Percentiles rank a stretch among this genome's conserved stretches.
phyloP scores from a whole-genome alignment of 2,329 filamentous ascomycete species.

The Hortaea werneckii region DNA sequence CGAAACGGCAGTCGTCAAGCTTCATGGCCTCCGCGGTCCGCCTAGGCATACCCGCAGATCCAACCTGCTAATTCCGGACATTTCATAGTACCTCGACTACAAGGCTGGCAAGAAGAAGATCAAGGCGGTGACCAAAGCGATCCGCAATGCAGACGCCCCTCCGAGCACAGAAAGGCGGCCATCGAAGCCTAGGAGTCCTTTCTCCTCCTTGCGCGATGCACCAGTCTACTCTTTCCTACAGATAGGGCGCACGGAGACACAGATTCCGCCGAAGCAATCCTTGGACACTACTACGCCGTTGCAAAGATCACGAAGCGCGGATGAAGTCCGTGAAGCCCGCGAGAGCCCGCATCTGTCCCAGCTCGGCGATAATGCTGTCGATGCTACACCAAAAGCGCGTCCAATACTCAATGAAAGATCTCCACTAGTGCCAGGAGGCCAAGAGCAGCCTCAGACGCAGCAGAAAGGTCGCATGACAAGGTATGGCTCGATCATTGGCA shows the following conservation, averaged over 20 bases:
- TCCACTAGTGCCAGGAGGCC: conserved; percentile 12
- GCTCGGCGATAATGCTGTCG: background rate
- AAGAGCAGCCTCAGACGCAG: background rate
- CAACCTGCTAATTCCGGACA: too few relatives aligned
- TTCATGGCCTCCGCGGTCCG: too few relatives aligned
- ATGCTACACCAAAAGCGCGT: background rate
- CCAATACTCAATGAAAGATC: conserved; percentile 17
- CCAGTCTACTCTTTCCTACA: conserved; percentile 34
- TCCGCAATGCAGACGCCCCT: conserved; percentile 50
- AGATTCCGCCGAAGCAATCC: background rate
- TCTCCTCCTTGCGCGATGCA: conserved; percentile 26
- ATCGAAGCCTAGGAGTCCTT: conserved; percentile 10
- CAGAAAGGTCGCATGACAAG: conserved; percentile 29
- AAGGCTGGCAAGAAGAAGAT: conserved; percentile 79
- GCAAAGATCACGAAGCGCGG: background rate
- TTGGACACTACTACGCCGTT: background rate
- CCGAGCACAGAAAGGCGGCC: conserved; percentile 10
- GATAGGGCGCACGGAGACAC: conserved; percentile 14
- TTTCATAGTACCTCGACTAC: conserved; percentile 15
- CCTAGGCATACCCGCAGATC: too few relatives aligned
- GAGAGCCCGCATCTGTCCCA: background rate
- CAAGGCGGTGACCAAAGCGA: conserved; percentile 67
- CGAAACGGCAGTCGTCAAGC: too few relatives aligned
- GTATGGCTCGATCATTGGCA: conserved; percentile 56
- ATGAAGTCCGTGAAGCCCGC: background rate